A percentile compares a stretch with the other conserved stretches of the same genome.
Evolutionary conservation across 1,284 basidiomycete genomes (phyloP).

Genomic region (Schizopora paradoxa): DNA sequence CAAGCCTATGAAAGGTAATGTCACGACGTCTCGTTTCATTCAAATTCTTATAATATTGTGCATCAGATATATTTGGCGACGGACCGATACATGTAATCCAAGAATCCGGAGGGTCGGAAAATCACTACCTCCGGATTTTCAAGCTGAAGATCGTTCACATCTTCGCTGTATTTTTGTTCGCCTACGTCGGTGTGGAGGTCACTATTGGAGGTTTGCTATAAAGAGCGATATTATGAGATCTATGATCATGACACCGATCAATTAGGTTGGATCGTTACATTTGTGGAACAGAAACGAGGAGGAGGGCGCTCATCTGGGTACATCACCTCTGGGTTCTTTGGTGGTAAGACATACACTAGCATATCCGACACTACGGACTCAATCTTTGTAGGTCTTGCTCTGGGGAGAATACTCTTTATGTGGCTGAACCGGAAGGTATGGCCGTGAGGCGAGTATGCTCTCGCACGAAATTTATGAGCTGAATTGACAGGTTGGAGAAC

Average conservation of each 20-base stretch:
- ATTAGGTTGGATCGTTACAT: slow-evolving; percentile 28
- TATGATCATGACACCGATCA: background rate
- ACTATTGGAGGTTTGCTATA: slow-evolving; percentile 37
- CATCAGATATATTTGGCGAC: too few relatives aligned
- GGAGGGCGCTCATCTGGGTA: slow-evolving; percentile 25
- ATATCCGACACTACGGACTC: too few relatives aligned
- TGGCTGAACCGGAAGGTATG: slow-evolving; percentile 11
- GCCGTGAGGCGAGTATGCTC: background rate
- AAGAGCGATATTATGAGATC: background rate
- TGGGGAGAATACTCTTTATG: slow-evolving; percentile 5
- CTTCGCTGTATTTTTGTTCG: slow-evolving; percentile 39
- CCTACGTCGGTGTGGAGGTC: slow-evolving; percentile 45
- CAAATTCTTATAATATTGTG: too few relatives aligned
- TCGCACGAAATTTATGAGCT: background rate
- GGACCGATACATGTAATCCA: too few relatives aligned
- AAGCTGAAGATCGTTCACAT: slow-evolving; percentile 34
- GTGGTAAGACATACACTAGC: too few relatives aligned
- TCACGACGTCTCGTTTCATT: too few relatives aligned
- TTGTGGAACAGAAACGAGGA: slow-evolving; percentile 24
- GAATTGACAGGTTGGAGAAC: slow-evolving; percentile 10
- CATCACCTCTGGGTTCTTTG: slow-evolving; percentile 25
- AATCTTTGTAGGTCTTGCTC: slow-evolving; percentile 4
- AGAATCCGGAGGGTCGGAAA: slow-evolving; percentile 22
- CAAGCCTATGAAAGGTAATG: background rate
- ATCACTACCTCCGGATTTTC: slow-evolving; percentile 37